These are phyloP conservation scores for Gossypium lobatum DNA, from an alignment of 441 rosid genomes.

Conservation along the genomic window DNA sequence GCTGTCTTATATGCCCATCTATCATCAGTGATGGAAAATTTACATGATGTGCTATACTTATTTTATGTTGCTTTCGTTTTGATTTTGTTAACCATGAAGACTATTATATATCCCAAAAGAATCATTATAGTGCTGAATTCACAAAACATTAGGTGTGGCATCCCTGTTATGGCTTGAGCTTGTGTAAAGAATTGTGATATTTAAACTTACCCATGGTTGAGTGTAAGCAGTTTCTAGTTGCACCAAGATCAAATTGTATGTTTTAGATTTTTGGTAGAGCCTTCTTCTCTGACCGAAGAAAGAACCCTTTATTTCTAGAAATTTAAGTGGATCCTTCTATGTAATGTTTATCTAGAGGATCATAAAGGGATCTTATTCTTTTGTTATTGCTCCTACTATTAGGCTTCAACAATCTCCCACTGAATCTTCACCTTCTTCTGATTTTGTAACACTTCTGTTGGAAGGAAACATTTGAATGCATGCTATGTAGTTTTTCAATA, in stretches of 20 bases:
- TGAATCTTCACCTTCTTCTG: background rate
- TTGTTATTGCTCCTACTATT: background rate
- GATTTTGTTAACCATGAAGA: background rate
- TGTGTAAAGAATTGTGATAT: background rate
- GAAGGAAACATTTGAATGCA: background rate
- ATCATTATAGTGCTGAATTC: background rate
- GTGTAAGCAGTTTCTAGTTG: background rate
- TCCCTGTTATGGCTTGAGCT: background rate
- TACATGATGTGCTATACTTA: conserved; percentile 3
- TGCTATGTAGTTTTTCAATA: conserved; percentile 1
- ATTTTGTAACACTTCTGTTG: background rate
- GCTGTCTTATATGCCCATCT: background rate
- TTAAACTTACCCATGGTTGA: background rate
- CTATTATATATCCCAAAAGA: background rate
- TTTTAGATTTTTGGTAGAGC: conserved; percentile 2
- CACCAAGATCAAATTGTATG: background rate
- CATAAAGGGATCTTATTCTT: background rate
- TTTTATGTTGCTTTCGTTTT: background rate
- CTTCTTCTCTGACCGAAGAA: background rate
- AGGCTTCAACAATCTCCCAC: background rate
- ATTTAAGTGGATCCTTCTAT: background rate
- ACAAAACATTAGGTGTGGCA: background rate
- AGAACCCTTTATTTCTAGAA: background rate
- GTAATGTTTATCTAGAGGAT: background rate
- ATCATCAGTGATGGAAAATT: background rate